phyloP scores from a whole-genome alignment of 441 rosid species.

The Populus tomentosa region DNA sequence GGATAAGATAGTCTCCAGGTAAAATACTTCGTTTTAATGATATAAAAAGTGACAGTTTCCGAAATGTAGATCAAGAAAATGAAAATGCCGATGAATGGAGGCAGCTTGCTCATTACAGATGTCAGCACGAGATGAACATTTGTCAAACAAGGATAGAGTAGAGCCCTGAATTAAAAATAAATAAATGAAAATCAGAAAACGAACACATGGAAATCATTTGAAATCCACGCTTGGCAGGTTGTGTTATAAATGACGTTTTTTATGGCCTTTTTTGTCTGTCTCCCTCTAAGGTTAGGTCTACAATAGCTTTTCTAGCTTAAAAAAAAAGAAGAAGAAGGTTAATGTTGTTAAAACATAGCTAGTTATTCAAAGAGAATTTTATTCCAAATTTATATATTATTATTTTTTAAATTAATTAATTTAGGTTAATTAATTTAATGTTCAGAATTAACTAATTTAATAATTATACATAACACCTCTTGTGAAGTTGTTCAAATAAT shows the following conservation, averaged over 20 bases:
- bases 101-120: not conserved
- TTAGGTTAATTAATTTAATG: too few species aligned
- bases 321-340: too few species aligned
- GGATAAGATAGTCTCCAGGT: not conserved
- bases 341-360: too few species aligned
- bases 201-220: not conserved
- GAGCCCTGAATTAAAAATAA: not conserved
- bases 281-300: not conserved
- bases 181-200: not conserved
- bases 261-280: constrained; percentile 3
- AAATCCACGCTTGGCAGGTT: not conserved
- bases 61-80: not conserved
- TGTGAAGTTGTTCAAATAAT: too few species aligned
- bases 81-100: not conserved
- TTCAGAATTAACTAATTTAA: too few species aligned
- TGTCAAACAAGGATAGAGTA: not conserved
- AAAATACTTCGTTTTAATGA: not conserved
- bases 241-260: not conserved
- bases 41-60: not conserved
- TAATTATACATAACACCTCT: too few species aligned
- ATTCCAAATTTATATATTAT: not conserved
- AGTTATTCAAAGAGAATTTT: not conserved
- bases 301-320: not conserved
- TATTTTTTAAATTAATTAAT: too few species aligned
- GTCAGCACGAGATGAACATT: not conserved